Evolutionary conservation across 1,284 basidiomycete genomes (phyloP), one percentile per base, ranked within the genome.

Genomic region (Phaffia rhodozyma): DNA sequence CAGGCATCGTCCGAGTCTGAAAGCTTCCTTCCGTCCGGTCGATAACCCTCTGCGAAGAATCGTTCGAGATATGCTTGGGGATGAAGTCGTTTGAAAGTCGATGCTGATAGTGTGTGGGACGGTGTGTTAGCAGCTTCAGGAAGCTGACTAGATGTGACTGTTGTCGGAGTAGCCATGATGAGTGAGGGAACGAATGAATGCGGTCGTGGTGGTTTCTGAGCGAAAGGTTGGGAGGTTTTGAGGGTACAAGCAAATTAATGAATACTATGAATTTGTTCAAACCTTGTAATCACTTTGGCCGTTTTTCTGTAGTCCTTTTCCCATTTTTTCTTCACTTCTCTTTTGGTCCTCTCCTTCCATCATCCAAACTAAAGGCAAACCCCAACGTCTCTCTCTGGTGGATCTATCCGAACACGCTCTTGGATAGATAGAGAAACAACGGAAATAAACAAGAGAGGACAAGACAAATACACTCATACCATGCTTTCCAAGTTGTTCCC

Each of bases 61-160:
- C 86, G 80, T 70, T 88, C 84, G 55, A 91, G 81, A 73, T 91
- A 92, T 27, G 83, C 80, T 53, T 81, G 81, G 0, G 90, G 89
- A 71, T 91, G 88, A 0, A 93, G 79, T 5, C 88, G 83, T 72
- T 89, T 85, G 75, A 89, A 92, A 13, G 86, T 83, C 1, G 83
- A 80, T 0, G 86, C 85, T 71, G 68, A 47, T 55, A 69, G 1
- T 67, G 70, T 2, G 67, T 71, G 56, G 21, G 68, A 55, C 20
- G 66, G 25, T 53, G 32, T 50, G 38, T 52, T 47, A 27, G 55
- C 53, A n/a, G 61, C 52, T 51, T 51, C 57, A 18, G 49, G 32
- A 47, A 57, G 65, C 25, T 59, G 65, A 53, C 11, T 25, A 18
- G 51, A 11, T 11, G 51, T 53, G 18, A 20, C 51, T 25, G 21